These are phyloP conservation scores for Diaporthe nobilis DNA, from an alignment of 2,329 filamentous ascomycete genomes.

Conservation along the genomic window DNA sequence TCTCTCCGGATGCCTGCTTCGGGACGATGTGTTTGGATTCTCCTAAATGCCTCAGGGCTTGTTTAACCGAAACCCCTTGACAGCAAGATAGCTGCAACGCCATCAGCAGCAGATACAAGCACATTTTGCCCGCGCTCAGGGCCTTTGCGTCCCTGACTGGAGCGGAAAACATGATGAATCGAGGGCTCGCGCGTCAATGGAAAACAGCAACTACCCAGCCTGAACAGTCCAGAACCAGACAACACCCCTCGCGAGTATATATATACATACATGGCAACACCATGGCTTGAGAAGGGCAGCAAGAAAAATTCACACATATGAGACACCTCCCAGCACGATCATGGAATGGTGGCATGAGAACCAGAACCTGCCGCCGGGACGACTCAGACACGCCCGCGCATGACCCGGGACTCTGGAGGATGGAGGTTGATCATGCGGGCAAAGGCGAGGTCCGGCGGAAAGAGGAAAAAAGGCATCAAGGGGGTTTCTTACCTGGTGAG, in stretches of 20 bases:
- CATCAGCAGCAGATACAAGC: slow-evolving; percentile 39
- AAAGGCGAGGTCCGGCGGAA: not conserved
- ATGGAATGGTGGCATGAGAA: slow-evolving; percentile 34
- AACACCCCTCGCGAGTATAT: not conserved
- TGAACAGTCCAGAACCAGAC: not conserved
- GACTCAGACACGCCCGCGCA: slow-evolving; percentile 15
- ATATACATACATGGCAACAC: not conserved
- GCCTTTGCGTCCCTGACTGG: slow-evolving; percentile 14
- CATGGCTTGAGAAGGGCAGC: slow-evolving; percentile 3
- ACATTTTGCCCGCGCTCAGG: slow-evolving; percentile 18
- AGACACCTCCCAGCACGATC: slow-evolving; percentile 20
- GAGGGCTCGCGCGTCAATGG: not conserved
- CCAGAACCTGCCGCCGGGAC: not conserved
- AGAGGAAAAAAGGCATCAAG: not conserved
- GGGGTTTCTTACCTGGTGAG: slow-evolving; percentile 13
- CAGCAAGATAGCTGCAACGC: slow-evolving; percentile 38
- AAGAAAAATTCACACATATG: not conserved
- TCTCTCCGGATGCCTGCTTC: not conserved
- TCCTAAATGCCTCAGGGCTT: not conserved
- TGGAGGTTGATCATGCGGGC: slow-evolving; percentile 3
- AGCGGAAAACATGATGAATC: slow-evolving; percentile 2
- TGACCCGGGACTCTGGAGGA: slow-evolving; percentile 22
- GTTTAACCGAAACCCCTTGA: slow-evolving; percentile 9
- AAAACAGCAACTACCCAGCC: not conserved
- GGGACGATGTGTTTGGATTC: not conserved